Evolutionary conservation across 345 rosid genomes (phyloP), one percentile per base, ranked within the genome.

Genomic region (Jatropha curcas): DNA sequence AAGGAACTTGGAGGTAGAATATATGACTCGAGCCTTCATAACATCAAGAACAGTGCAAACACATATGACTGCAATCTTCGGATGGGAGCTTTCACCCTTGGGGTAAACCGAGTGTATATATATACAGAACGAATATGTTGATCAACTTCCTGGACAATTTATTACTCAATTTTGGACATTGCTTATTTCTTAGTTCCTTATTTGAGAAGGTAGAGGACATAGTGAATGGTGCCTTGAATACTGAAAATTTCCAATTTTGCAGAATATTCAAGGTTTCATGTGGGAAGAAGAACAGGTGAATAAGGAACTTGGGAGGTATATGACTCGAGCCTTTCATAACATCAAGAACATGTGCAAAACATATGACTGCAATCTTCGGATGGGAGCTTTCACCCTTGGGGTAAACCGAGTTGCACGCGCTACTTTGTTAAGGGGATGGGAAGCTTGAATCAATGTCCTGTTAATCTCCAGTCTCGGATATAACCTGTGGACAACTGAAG

Each of bases 231-330:
- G 2, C 7, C 56, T 7, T 24, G 31, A 65, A 27, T 62, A 41
- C 24, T 11, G 52, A 51, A 35, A 19, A 25, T 33, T 27, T 25
- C 14, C 20, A 22, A 35, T 45, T 68, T 76, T 74, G 85, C 93
- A 93, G 98, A 96, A 93, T 82, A 96, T 96, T 62, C 98, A 96
- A 87, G 99, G 99, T 56, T 92, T 95, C 80, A 92, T 92, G 99
- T 95, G 99, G 99, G 96, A 92, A 43, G 99, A 91, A 78, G 95
- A 90, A 14, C 87, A 91, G 79, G 96, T 93, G 82, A 92, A 93
- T 76, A 37, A 62, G 57, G 93, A 89, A 77, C 88, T 96, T 34
- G 78, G 73, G 74, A 90, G 82, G 83, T 96, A 96, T 83, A 96
- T 96, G 99, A 96, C 89, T 71, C 80, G 76, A 72, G 95, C 93